Base-by-base conservation (phyloP, 2,329 filamentous ascomycete species). In the Trichoderma aggressivum region DNA sequence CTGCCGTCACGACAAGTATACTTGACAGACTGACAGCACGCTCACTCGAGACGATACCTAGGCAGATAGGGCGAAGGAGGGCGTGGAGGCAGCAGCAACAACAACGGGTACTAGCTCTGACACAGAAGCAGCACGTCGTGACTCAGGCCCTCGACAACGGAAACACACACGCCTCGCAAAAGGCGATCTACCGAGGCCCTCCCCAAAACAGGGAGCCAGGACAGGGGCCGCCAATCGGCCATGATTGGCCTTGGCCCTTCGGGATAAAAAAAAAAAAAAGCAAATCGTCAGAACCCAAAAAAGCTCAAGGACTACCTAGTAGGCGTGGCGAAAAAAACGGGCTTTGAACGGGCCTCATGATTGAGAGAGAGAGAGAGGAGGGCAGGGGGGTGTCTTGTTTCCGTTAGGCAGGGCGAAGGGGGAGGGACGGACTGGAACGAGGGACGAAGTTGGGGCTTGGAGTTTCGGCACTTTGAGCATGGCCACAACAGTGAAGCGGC, bases 401-500 rank as follows among this genome's bases (percentile, higher is more conserved):
- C 39, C 39, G 53, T 32, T 32, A 67, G 64, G 55, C 56, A 53
- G 56, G 66, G 66, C 66, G 26, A 60, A 39, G 39, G 39, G 36
- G 39, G 65, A 26, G 36, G 28, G 63, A 24, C 32, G 39, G 39
- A 43, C 16, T 65, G 21, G 62, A 36, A 36, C 62, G 21, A 16
- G 61, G 36, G n/a, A 43, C 18, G 39, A 43, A 28, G 43, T 21
- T 32, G 50, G 50, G 24, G 50, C 50, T 59, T 43, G 39, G 28
- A 21, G 47, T 53, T 66, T 26, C 39, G n/a, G 28, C 43, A 32
- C 28, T 55, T 55, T 30, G 30, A 60, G 66, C 55, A 69, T 53
- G 56, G 66, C 66, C 66, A 61, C 56, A 47, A 32, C 39, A 47
- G 39, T 53, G 66, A 69, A 69, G 66, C 66, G 36, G 21, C 21